Evolutionary conservation across 306 rosid genomes (phyloP).

Genomic region (Fragaria ananassa): DNA sequence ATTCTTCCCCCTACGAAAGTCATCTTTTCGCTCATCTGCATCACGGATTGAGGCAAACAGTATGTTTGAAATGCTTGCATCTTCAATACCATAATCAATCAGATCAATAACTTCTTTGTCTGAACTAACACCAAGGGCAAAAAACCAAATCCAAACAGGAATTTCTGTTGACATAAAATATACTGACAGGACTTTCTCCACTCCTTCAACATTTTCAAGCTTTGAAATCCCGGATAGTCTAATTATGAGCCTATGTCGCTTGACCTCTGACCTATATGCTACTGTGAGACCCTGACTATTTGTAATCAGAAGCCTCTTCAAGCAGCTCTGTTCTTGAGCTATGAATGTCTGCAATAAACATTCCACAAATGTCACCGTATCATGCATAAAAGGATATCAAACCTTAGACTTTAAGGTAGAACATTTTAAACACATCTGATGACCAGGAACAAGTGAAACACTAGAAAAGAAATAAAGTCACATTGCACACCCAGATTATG

Average conservation of each 20-base stretch:
- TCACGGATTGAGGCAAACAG: conserved; percentile 69
- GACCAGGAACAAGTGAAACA: not conserved
- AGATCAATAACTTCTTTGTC: conserved; percentile 77
- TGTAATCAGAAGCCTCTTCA: conserved; percentile 71
- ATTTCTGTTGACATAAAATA: conserved; percentile 73
- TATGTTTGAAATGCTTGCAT: conserved; percentile 55
- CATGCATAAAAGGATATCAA: not conserved
- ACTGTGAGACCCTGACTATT: conserved; percentile 60
- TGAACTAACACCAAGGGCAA: conserved; percentile 73
- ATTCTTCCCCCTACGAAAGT: conserved; percentile 45
- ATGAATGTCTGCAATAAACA: conserved; percentile 69
- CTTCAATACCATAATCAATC: conserved; percentile 53
- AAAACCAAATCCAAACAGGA: conserved; percentile 83
- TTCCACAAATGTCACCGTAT: conserved; percentile 10
- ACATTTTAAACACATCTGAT: not conserved
- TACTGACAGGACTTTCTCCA: conserved; percentile 65
- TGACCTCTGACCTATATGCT: conserved; percentile 61
- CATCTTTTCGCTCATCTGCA: conserved; percentile 51
- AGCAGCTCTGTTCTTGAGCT: conserved; percentile 80
- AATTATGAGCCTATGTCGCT: conserved; percentile 70
- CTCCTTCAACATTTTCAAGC: conserved; percentile 51
- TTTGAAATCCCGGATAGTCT: conserved; percentile 49
- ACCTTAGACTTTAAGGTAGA: not conserved
- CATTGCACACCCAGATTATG: not conserved
- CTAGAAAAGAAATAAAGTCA: not conserved